Base-by-base conservation (phyloP, 2,329 filamentous ascomycete genomes). In the Aspergillus hiratsukae region DNA sequence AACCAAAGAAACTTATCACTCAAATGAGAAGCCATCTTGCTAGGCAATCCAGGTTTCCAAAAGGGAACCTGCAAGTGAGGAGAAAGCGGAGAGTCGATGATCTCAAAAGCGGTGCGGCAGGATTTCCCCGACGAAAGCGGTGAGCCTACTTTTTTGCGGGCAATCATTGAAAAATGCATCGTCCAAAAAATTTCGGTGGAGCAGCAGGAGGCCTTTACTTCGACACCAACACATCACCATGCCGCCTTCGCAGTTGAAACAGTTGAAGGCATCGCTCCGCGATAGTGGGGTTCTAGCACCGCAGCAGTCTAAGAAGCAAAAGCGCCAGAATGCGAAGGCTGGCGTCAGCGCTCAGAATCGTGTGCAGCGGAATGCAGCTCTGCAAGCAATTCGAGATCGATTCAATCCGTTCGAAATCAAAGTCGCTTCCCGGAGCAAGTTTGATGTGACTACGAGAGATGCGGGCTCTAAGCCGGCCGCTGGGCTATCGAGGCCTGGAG, bases 381-480 rank as follows among this genome's bases (percentile, higher is more conserved):
- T 99, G 60, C 86, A 89, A 65, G 85, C 84, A 56, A 97, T 99
- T 71, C 88, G 94, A 69, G 92, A 97, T 69, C 88, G 92, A 64
- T 97, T 97, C 83, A 99, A 99, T 72, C 94, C 94, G 0, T 99
- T 99, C 75, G 94, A 99, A 70, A 84, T 96, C 72, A 95, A 95
- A 75, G 85, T 89, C 43, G 81, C 87, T 1, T 83, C 88, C 58
- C 89, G 87, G 0, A 86, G 86, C 55, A 97, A 97, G 68, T 96
- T 96, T 62, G 87, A 93, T 46, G 87, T 92, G 48, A 91, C 89
- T 0, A 92, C 82, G 53, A 84, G 83, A 61, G 83, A 83, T 56
- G 64, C 61, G 0, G 62, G 61, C 28, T 80, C 83, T 5, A 75
- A 77, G 11, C 75, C 75, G 29, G 78, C 78, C 28, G 78, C 80